Base-by-base conservation (phyloP, 352 stramenopile genomes). In the Phytophthora palmivora region DNA sequence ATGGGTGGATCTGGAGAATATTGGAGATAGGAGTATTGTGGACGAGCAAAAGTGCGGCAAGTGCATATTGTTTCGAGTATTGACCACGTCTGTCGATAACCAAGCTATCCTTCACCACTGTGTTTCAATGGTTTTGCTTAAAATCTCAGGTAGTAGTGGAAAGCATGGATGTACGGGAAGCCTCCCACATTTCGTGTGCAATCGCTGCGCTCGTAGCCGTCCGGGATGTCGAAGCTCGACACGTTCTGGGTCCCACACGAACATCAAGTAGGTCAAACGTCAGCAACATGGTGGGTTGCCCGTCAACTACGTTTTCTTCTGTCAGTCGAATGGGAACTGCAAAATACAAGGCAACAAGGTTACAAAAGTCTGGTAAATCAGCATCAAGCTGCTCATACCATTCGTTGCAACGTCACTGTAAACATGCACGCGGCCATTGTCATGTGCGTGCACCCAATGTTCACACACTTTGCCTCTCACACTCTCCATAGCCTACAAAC, bases 161-260 rank as follows among this genome's bases (percentile, higher is more conserved):
- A 93, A 10, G 72, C 74, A 58, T 93, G 84, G 47, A 93, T 91
- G 54, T 90, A 91, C 26, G 82, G 77, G 55, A 93, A 91, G n/a
- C 80, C 79, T 28, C 69, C 70, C 16, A 88, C 78, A 21, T 72
- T 91, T 67, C 82, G 76, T 22, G 51, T 47, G 54, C 84, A 93
- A 21, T 88, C 82, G 30, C 52, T 67, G 33, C 81, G 77, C 14
- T 71, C 57, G 56, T 88, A 91, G n/a, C 78, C 78, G 44, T 74
- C 74, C 0, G 81, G 84, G 46, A 92, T 85, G 0, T 53, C 53
- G 46, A 90, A 89, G 26, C 74, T 67, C 1, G 57, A 70, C 12
- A 67, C 30, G 30, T 79, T 62, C 58, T 92, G 83, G 83, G 62
- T 0, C 78, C 76, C 2, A 92, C 48, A 2, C 70, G 69, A 15